Percentiles rank a stretch among this genome's conserved stretches.
Evolutionary conservation across 176 grass and related monocot genomes (phyloP).

Genomic region (Oryza meridionalis): DNA sequence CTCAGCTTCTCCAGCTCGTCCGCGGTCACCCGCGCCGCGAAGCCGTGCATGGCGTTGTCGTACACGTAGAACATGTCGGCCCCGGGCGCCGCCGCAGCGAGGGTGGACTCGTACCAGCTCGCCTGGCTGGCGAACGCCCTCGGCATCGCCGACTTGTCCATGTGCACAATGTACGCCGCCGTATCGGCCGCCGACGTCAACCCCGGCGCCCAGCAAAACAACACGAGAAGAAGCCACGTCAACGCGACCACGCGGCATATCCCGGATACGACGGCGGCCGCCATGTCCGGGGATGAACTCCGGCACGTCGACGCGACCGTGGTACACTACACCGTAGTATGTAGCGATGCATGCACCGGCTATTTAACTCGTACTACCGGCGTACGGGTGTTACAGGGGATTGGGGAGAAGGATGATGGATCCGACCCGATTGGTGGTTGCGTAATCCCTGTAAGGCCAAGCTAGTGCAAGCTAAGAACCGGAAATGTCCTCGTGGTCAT

Average conservation of each 20-base stretch:
- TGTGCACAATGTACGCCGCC: constrained; percentile 71
- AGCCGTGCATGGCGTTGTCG: constrained; percentile 71
- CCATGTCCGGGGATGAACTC: neutral
- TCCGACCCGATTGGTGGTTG: constrained; percentile 38
- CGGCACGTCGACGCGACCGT: neutral
- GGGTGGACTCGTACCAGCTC: constrained; percentile 68
- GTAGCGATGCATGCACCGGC: neutral
- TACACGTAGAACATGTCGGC: constrained; percentile 64
- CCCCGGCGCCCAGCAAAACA: neutral
- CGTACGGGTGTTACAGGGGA: neutral
- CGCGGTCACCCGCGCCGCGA: constrained; percentile 44
- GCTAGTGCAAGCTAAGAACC: too few species aligned
- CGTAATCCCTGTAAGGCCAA: neutral
- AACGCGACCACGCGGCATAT: neutral
- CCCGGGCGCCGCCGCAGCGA: constrained; percentile 22
- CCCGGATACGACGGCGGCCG: neutral
- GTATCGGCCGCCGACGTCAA: constrained; percentile 10
- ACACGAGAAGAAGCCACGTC: constrained; percentile 7
- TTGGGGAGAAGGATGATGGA: neutral
- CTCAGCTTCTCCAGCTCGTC: constrained; percentile 47
- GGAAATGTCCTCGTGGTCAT: constrained; percentile 6
- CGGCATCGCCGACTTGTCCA: constrained; percentile 90
- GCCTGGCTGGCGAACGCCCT: constrained; percentile 44
- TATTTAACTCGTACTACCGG: constrained; percentile 33
- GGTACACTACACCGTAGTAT: too few species aligned